Evolutionary conservation across 2,329 filamentous ascomycete species (phyloP).

Genomic region (Nigrospora oryzae): DNA sequence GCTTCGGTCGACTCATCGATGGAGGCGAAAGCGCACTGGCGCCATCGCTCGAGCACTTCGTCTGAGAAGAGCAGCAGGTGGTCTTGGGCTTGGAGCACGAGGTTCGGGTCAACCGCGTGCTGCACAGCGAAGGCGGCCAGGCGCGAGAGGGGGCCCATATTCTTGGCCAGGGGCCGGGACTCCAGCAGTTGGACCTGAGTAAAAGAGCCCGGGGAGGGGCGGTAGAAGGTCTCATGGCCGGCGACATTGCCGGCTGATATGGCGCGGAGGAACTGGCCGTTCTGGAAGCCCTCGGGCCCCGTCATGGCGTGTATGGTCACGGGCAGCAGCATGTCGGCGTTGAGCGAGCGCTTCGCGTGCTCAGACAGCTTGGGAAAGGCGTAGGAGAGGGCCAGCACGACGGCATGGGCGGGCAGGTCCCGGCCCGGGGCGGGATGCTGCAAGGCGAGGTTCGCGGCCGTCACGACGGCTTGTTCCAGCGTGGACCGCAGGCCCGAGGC

Average conservation of each 20-base stretch:
- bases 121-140: conserved; percentile 58
- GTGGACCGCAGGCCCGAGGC: conserved; percentile 54
- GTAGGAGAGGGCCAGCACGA: conserved; percentile 68
- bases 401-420: conserved; percentile 34
- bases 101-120: conserved; percentile 33
- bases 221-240: conserved; percentile 57
- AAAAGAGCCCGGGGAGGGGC: conserved; percentile 50
- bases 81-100: conserved; percentile 46
- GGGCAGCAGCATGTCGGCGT: conserved; percentile 64
- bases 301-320: conserved; percentile 60
- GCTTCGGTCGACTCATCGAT: conserved; percentile 62
- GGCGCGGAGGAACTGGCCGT: conserved; percentile 64
- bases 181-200: conserved; percentile 49
- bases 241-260: conserved; percentile 58
- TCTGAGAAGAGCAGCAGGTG: conserved; percentile 59
- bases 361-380: conserved; percentile 65
- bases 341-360: conserved; percentile 45
- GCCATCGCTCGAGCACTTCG: conserved; percentile 64
- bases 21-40: conserved; percentile 62
- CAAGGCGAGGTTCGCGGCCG: conserved; percentile 71
- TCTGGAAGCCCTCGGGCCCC: conserved; percentile 64
- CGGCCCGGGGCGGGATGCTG: conserved; percentile 30
- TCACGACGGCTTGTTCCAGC: conserved; percentile 65
- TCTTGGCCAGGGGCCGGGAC: conserved; percentile 51
- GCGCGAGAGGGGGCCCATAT: conserved; percentile 59